Percentiles rank a stretch among this genome's conserved stretches.
Evolutionary conservation across 345 rosid genomes (phyloP).

Genomic region (Psidium friedrichsthalianum): DNA sequence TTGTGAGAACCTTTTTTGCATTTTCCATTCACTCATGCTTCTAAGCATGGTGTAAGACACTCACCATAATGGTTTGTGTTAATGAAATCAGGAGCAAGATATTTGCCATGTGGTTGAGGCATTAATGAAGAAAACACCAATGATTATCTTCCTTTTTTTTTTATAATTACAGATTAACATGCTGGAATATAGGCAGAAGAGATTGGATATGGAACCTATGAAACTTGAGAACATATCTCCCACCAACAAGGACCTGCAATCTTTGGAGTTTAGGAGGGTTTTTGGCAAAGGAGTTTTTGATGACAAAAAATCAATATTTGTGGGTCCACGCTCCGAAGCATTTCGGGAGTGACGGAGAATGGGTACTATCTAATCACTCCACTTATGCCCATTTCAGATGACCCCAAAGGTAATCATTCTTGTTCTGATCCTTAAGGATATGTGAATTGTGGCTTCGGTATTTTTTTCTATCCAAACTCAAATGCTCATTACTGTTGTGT

Average conservation of each 20-base stretch:
- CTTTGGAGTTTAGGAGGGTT: conserved; percentile 75
- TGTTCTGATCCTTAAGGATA: not conserved
- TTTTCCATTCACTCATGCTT: not conserved
- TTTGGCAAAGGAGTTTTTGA: conserved; percentile 64
- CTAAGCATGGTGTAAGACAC: not conserved
- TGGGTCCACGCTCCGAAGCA: conserved; percentile 95
- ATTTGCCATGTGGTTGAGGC: not conserved
- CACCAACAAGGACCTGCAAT: conserved; percentile 25
- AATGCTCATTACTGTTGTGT: not conserved
- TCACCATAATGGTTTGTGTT: not conserved
- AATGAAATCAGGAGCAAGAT: not conserved
- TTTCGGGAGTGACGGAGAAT: conserved; percentile 89
- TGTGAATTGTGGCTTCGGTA: not conserved
- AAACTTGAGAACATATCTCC: conserved; percentile 35
- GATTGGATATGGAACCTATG: conserved; percentile 70
- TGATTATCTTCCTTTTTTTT: not conserved
- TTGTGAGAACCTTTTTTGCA: not conserved
- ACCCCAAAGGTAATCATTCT: conserved; percentile 53
- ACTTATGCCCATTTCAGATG: conserved; percentile 46
- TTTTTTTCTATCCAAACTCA: not conserved
- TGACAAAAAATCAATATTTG: conserved; percentile 50
- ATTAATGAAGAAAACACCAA: not conserved
- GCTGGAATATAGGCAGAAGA: conserved; percentile 56
- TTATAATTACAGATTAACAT: conserved; percentile 43
- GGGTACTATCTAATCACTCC: conserved; percentile 80